These are phyloP conservation scores for Parachaetomium inaequale DNA, from an alignment of 495 filamentous ascomycete genomes.

Conservation along the genomic window DNA sequence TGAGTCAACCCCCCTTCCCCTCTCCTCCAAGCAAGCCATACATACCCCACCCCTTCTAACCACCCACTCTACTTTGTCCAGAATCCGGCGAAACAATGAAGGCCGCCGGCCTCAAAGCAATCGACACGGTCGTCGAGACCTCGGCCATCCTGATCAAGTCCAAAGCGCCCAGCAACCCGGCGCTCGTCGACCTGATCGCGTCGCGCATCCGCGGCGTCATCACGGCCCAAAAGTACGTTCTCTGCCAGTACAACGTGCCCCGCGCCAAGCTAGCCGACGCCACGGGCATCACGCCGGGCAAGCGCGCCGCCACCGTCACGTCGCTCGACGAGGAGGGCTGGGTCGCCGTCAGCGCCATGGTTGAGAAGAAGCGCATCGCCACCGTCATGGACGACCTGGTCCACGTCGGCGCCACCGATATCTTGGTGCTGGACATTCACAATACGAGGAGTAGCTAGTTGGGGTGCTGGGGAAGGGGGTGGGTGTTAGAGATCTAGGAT, in stretches of 20 bases:
- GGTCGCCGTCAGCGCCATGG: slow-evolving; percentile 93
- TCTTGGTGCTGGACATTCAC: slow-evolving; percentile 80
- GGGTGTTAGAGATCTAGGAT: neutral
- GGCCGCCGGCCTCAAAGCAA: slow-evolving; percentile 91
- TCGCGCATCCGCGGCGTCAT: slow-evolving; percentile 88
- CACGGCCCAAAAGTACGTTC: slow-evolving; percentile 87
- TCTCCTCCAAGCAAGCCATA: neutral
- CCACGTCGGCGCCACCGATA: slow-evolving; percentile 77
- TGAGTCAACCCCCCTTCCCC: slow-evolving; percentile 41
- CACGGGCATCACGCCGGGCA: slow-evolving; percentile 84
- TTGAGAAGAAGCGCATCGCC: slow-evolving; percentile 84
- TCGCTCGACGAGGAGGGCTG: slow-evolving; percentile 82
- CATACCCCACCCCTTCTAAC: neutral
- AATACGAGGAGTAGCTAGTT: slow-evolving; percentile 60
- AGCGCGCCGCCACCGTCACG: slow-evolving; percentile 88
- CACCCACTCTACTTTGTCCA: slow-evolving; percentile 31
- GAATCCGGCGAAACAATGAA: slow-evolving; percentile 99
- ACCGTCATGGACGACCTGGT: slow-evolving; percentile 86
- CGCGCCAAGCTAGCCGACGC: slow-evolving; percentile 61
- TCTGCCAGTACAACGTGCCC: slow-evolving; percentile 94
- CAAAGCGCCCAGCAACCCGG: slow-evolving; percentile 71
- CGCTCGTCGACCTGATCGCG: slow-evolving; percentile 75
- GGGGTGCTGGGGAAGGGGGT: neutral
- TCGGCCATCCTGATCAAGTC: slow-evolving; percentile 91
- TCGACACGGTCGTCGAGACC: slow-evolving; percentile 85